Evolutionary conservation across 1,284 basidiomycete species (phyloP).

Genomic region (Prillingera fragicola): DNA sequence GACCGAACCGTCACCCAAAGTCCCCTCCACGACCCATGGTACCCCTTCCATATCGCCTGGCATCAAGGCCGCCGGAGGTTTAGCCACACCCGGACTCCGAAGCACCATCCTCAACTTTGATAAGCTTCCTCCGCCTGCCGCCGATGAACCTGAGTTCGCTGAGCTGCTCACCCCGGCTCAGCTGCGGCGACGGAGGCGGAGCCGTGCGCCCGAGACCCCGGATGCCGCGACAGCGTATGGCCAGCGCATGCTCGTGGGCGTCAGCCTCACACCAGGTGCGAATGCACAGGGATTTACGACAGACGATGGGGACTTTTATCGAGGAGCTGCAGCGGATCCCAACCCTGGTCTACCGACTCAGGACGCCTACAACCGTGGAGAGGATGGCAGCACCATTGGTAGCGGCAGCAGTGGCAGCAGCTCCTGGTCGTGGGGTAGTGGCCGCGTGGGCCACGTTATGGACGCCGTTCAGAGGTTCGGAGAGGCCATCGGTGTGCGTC

Average conservation of each 20-base stretch:
- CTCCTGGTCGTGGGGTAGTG: conserved; percentile 34
- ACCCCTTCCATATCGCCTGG: too few species aligned
- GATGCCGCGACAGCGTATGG: not conserved
- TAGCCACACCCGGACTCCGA: too few species aligned
- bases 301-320: conserved; percentile 40
- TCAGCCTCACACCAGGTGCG: too few species aligned
- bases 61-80: too few species aligned
- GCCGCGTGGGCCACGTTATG: conserved; percentile 34
- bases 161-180: conserved; percentile 39
- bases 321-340: conserved; percentile 38
- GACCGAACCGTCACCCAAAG: too few species aligned
- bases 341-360: conserved; percentile 8
- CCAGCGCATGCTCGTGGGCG: conserved; percentile 20
- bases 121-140: too few species aligned
- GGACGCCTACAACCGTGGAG: conserved; percentile 11
- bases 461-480: conserved; percentile 43
- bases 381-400: conserved; percentile 33
- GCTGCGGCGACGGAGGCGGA: conserved; percentile 23
- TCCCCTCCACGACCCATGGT: too few species aligned
- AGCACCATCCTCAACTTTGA: too few species aligned
- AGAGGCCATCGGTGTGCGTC: conserved; percentile 37
- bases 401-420: conserved; percentile 26
- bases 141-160: conserved; percentile 35
- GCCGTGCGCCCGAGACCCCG: not conserved
- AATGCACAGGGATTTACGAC: conserved; percentile 40